Conservation (phyloP, 139 green algal species). For the Picochlorum costavermella region DNA sequence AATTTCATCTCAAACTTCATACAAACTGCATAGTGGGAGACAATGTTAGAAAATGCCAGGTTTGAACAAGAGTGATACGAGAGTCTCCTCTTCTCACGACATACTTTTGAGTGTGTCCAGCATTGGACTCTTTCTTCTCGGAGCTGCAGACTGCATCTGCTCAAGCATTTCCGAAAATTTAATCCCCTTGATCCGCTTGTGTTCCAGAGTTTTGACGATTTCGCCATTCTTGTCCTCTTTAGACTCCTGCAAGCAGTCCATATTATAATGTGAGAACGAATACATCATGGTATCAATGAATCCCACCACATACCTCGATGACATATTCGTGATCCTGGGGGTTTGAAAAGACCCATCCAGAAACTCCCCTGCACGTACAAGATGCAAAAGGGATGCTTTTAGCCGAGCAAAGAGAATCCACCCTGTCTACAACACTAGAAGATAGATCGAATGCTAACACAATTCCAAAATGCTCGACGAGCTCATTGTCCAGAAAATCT, state of each 20-base stretch:
- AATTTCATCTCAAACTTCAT: not conserved
- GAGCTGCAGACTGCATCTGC: not conserved
- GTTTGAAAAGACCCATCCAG: constrained; percentile 62
- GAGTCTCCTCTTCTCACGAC: not conserved
- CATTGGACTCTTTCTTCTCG: not conserved
- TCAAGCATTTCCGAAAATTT: not conserved
- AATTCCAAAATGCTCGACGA: constrained; percentile 29
- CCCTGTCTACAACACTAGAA: constrained; percentile 10
- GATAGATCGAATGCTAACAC: constrained; percentile 38
- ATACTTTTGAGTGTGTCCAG: not conserved
- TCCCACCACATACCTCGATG: constrained; percentile 2
- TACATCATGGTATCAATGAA: not conserved
- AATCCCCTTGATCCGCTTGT: not conserved
- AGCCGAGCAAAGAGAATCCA: constrained; percentile 31
- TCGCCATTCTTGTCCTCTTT: not conserved
- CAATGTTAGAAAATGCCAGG: too few relatives aligned
- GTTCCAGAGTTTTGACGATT: not conserved
- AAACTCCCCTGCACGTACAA: constrained; percentile 33
- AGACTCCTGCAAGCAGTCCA: too few relatives aligned
- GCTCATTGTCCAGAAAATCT: not conserved
- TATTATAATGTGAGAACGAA: too few relatives aligned
- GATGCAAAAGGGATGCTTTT: constrained; percentile 51
- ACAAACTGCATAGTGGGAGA: not conserved
- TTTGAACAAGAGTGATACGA: too few relatives aligned
- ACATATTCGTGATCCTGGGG: constrained; percentile 52